Base-by-base conservation (phyloP, 306 rosid species). In the Bauhinia variegata region DNA sequence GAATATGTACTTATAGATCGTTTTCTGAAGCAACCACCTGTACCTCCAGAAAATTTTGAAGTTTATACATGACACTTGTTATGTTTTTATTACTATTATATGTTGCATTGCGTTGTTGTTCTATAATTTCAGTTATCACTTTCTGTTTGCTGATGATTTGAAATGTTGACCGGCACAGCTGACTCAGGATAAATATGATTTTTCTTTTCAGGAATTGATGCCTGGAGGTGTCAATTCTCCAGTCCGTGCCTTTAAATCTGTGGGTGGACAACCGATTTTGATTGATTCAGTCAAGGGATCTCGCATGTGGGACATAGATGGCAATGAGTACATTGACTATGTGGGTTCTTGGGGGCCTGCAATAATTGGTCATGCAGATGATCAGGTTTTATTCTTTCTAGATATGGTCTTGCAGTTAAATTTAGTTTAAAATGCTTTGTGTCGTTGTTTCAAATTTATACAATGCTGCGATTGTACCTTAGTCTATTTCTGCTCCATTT, bases 271-370 rank as follows among this genome's bases (percentile, higher is more conserved):
- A 60, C 97, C 99, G 2, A 82, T 95, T 49, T 50, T 88, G 51
- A 82, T 95, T 58, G 96, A 95, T 71, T 88, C 96, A 0, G 99
- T 82, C 1, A 88, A 95, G 79, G 99, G 99, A 11, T 86, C 80
- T 72, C 99, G 69, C 23, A 86, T 90, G 97, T 78, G 88, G 88
- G 97, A 95, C 78, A 86, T 95, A 28, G 99, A 95, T 44, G 99
- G 97, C 57, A 95, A 95, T 34, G 82, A 90, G 48, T 93, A 93
- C 78, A 86, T 93, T 39, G 99, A 93, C 82, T 93, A 93, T 67
- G 99, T 93, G 6, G 97, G 99, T 63, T 93, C 99, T 63, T 93
- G 99, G 99, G 99, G 99, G 16, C 99, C 99, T 37, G 99, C 97
- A 5, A 90, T 95, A 23, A 90, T 95, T n/a, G 99, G 99, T 31